A percentile compares a stretch with the other conserved stretches of the same genome.
phyloP scores from a whole-genome alignment of 148 eudicot genomes.

The Vaccinium darrowii region DNA sequence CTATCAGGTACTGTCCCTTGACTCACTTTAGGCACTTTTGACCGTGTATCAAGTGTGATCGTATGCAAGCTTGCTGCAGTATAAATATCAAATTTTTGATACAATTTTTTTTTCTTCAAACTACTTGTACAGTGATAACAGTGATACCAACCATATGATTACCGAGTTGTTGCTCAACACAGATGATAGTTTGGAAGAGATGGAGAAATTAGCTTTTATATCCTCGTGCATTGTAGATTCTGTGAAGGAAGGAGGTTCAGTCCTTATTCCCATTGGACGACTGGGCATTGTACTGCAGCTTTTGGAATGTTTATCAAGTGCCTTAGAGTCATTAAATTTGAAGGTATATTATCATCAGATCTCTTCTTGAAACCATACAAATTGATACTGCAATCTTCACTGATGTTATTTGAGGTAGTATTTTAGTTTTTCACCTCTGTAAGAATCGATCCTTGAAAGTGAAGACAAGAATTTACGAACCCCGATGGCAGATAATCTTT shows the following conservation, averaged over 20 bases:
- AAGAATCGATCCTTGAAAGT: conserved; percentile 6
- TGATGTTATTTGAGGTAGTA: neutral
- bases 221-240: conserved; percentile 59
- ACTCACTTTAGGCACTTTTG: neutral
- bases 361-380: neutral
- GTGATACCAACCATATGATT: conserved; percentile 17
- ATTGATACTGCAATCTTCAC: neutral
- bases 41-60: neutral
- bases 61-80: neutral
- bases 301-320: conserved; percentile 56
- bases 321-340: conserved; percentile 45
- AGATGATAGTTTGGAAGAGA: conserved; percentile 64
- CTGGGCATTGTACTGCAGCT: conserved; percentile 69
- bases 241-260: conserved; percentile 78
- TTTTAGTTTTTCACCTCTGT: neutral
- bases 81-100: neutral
- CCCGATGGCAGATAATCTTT: neutral
- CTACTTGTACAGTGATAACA: conserved; percentile 38
- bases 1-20: conserved; percentile 25
- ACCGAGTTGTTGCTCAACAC: conserved; percentile 31
- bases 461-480: neutral
- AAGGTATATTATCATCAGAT: conserved; percentile 34
- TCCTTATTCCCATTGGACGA: conserved; percentile 67
- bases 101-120: neutral
- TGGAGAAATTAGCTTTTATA: conserved; percentile 68